These are phyloP conservation scores for Cladosporium sp. DNA, from an alignment of 2,329 filamentous ascomycete species.

Conservation along the genomic window DNA sequence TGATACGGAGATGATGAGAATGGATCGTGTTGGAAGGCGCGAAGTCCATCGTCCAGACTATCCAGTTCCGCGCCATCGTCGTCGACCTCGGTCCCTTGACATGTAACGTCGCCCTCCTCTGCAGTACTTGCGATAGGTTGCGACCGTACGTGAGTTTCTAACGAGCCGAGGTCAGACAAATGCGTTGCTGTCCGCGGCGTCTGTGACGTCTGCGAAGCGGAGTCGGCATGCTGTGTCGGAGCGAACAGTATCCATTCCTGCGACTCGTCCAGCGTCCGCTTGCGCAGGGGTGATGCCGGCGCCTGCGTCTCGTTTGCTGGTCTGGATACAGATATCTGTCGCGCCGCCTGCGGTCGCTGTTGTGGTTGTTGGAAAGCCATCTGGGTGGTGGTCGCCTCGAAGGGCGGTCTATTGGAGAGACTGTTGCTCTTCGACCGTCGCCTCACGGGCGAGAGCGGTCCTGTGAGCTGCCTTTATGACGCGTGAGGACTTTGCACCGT, in stretches of 20 bases:
- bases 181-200: constrained; percentile 64
- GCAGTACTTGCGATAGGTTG: constrained; percentile 37
- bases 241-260: constrained; percentile 98
- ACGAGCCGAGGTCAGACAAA: constrained; percentile 73
- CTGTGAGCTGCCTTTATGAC: constrained; percentile 5
- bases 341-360: constrained; percentile 24
- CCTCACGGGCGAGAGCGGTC: constrained; percentile 6
- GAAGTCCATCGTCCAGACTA: constrained; percentile 84
- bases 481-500: background rate
- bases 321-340: constrained; percentile 19
- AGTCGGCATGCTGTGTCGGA: constrained; percentile 45
- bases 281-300: constrained; percentile 32
- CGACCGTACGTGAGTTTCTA: constrained; percentile 63
- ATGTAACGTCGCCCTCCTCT: constrained; percentile 29
- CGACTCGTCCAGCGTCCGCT: constrained; percentile 58
- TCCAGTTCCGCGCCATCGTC: constrained; percentile 76
- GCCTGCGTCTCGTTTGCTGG: constrained; percentile 8
- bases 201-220: constrained; percentile 58
- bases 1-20: constrained; percentile 39
- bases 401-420: background rate
- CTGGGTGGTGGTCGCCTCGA: background rate
- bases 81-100: constrained; percentile 27
- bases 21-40: constrained; percentile 72
- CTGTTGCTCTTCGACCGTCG: background rate
- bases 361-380: constrained; percentile 32